Evolutionary conservation across 768 basidiomycete species (phyloP), one percentile per base, ranked within the genome.

Genomic region (Terana coerulea): DNA sequence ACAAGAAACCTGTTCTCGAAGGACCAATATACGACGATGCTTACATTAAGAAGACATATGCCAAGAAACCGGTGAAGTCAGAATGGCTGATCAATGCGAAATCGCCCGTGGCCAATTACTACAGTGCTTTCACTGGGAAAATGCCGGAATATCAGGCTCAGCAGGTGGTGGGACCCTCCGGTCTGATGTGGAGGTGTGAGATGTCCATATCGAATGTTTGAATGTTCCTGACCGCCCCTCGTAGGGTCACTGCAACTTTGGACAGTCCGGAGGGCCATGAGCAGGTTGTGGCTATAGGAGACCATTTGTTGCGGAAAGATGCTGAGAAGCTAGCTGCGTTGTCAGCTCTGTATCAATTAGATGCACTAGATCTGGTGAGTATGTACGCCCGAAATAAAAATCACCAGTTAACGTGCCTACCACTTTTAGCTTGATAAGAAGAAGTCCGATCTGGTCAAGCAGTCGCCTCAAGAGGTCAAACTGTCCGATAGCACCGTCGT

Each of bases 321-420:
- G 84, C 92, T 0, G 80, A 86, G 58, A 77, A 77, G 63, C 71
- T 93, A n/a, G 89, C 91, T 5, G 84, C 86, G 1, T 68, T 92
- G 22, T 84, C 84, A 37, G 86, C 84, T 6, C 66, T 88, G 29
- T 79, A 86, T 62, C 89, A 94, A 60, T 64, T 95, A 17, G 76
- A 84, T 35, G 67, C 69, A 15, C 63, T 73, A 19, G 83, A 82
- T 24, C 61, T 90, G 41, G 91, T 94, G 65, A 52, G 88, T 77
- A 7, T 12, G 10, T 29, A 8, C 9, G 19, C 11, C 29, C n/a
- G n/a, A n/a, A n/a, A 26, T 39, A 6, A 9, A 2, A 25, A 12
- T 5, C 28, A 26, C 25, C 24, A 5, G 43, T 19, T 37, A 21
- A 19, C 28, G 10, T 3, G 10, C 6, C 12, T 39, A 30, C 24